Evolutionary conservation across 441 rosid genomes (phyloP).

Genomic region (Arabidopsis lyrata): DNA sequence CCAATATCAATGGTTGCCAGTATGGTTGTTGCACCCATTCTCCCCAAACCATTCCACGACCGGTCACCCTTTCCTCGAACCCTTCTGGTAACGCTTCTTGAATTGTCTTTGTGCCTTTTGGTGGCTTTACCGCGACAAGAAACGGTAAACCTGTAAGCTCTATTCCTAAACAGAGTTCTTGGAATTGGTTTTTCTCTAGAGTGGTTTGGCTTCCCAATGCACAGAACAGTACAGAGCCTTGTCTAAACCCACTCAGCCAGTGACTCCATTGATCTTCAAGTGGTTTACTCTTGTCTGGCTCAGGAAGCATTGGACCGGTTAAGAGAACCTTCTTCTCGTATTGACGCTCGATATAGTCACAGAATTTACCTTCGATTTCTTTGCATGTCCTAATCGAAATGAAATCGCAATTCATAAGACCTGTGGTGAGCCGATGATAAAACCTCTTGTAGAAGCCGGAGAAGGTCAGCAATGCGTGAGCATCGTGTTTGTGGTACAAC

Average conservation of each 20-base stretch:
- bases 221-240: neutral
- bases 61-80: neutral
- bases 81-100: neutral
- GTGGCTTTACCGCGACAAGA: neutral
- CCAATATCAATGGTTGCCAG: too few species aligned
- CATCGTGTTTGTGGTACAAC: neutral
- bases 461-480: too few species aligned
- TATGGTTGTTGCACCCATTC: neutral
- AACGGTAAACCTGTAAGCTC: constrained; percentile 19
- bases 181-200: neutral
- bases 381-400: neutral
- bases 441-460: too few species aligned
- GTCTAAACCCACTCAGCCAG: constrained; percentile 51
- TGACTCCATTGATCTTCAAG: constrained; percentile 50
- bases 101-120: neutral
- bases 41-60: neutral
- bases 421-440: too few species aligned
- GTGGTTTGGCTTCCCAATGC: constrained; percentile 33
- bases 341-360: neutral
- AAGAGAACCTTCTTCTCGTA: neutral
- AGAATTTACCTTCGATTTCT: neutral
- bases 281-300: neutral
- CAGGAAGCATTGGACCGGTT: neutral
- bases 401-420: neutral
- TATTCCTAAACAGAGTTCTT: constrained; percentile 55